Conservation (phyloP, 2,329 filamentous ascomycete genomes). For the Colletotrichum godetiae region DNA sequence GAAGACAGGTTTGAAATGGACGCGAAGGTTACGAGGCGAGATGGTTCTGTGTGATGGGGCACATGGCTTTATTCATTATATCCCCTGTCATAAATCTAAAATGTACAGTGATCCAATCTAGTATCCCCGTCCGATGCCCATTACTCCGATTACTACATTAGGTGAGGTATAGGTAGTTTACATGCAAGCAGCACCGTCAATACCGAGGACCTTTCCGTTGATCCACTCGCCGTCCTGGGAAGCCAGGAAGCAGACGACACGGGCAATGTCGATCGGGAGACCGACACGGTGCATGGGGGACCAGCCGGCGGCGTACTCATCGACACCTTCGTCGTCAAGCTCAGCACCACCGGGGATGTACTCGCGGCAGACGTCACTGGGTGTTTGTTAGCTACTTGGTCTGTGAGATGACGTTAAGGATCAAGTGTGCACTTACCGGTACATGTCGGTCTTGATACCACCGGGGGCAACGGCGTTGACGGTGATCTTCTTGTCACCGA, state of each 20-base stretch:
- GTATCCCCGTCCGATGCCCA: not conserved
- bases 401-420: not conserved
- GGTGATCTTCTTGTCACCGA: conserved; percentile 74
- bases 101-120: conserved; percentile 32
- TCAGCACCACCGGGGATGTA: conserved; percentile 70
- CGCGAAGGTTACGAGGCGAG: no score
- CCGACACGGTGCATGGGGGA: conserved; percentile 74
- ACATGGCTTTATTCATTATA: conserved; percentile 23
- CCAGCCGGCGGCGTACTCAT: conserved; percentile 57
- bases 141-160: conserved; percentile 3
- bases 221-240: conserved; percentile 60
- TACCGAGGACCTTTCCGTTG: conserved; percentile 52
- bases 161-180: conserved; percentile 20
- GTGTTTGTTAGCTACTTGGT: not conserved
- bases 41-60: not conserved
- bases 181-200: conserved; percentile 38
- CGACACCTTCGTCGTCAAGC: conserved; percentile 68
- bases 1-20: no score
- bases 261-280: conserved; percentile 75
- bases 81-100: conserved; percentile 22
- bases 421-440: conserved; percentile 4
- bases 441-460: conserved; percentile 66
- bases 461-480: conserved; percentile 76
- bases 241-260: conserved; percentile 68
- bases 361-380: conserved; percentile 72